Evolutionary conservation across 345 rosid species (phyloP).

Genomic region (Populus davidiana): DNA sequence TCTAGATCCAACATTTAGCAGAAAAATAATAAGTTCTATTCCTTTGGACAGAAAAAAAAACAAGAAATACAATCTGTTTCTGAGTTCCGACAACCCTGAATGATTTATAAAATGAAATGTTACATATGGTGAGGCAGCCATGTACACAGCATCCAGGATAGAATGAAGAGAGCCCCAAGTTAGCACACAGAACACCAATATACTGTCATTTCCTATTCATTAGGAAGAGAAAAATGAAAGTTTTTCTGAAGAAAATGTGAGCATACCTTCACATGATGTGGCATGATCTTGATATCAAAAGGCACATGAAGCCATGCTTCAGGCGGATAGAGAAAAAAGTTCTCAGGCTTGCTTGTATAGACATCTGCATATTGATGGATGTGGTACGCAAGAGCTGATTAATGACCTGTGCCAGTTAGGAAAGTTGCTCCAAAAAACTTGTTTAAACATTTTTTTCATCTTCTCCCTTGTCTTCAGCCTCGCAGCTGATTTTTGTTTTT

Average conservation of each 20-base stretch:
- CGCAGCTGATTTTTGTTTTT: slow-evolving; percentile 10
- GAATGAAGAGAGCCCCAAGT: not conserved
- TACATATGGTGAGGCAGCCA: not conserved
- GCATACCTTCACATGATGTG: slow-evolving; percentile 90
- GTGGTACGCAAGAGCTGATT: slow-evolving; percentile 93
- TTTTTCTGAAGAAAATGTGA: not conserved
- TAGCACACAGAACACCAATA: not conserved
- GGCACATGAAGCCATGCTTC: slow-evolving; percentile 98
- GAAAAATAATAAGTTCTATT: not conserved
- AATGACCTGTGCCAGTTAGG: slow-evolving; percentile 86
- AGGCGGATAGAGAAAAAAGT: slow-evolving; percentile 66
- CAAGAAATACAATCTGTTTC: not conserved
- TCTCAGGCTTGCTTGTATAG: slow-evolving; percentile 90
- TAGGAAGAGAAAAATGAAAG: not conserved
- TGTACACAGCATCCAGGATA: not conserved
- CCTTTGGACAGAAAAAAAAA: not conserved
- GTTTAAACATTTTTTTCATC: slow-evolving; percentile 91
- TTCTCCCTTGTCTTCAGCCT: slow-evolving; percentile 63
- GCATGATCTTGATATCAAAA: slow-evolving; percentile 88
- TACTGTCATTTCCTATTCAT: not conserved
- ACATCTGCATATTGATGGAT: slow-evolving; percentile 93
- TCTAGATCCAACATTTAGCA: not conserved
- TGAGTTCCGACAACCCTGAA: not conserved
- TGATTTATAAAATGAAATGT: not conserved
- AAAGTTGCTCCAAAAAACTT: slow-evolving; percentile 94